Percentiles rank a stretch among this genome's conserved stretches.
These are phyloP conservation scores for Cyclostephanos invisitatus DNA, from an alignment of 108 stramenopile genomes.

Conservation along the genomic window DNA sequence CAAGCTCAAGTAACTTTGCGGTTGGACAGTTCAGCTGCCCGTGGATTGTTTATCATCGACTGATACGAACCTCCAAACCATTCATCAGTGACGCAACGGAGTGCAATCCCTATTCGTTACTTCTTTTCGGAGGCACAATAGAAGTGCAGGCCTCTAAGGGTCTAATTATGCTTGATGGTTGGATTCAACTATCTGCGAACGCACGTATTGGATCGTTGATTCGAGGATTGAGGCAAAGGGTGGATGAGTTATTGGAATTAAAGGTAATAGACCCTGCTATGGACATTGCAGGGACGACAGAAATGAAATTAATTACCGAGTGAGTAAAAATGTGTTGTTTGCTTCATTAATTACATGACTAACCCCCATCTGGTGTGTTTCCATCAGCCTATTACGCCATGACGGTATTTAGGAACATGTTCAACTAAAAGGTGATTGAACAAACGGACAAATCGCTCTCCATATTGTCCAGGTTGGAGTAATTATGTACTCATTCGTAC, in stretches of 20 bases:
- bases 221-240: constrained; percentile 70
- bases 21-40: constrained; percentile 86
- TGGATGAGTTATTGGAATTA: constrained; percentile 71
- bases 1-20: constrained; percentile 80
- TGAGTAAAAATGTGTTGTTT: constrained; percentile 2
- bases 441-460: no score
- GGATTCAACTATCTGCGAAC: constrained; percentile 81
- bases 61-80: constrained; percentile 88
- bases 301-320: constrained; percentile 69
- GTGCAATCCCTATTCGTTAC: constrained; percentile 84
- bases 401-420: constrained; percentile 10
- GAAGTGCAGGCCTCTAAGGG: constrained; percentile 84
- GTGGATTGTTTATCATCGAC: constrained; percentile 90
- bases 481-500: no score
- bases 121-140: constrained; percentile 91
- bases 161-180: constrained; percentile 75
- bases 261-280: constrained; percentile 69
- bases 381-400: constrained; percentile 10
- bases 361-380: neutral
- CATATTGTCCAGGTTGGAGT: no score
- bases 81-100: constrained; percentile 92
- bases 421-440: neutral
- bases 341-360: constrained; percentile 1
- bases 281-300: constrained; percentile 59
- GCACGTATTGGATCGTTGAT: constrained; percentile 90